Conservation (phyloP, 129 eudicot species). For the Centella asiatica region DNA sequence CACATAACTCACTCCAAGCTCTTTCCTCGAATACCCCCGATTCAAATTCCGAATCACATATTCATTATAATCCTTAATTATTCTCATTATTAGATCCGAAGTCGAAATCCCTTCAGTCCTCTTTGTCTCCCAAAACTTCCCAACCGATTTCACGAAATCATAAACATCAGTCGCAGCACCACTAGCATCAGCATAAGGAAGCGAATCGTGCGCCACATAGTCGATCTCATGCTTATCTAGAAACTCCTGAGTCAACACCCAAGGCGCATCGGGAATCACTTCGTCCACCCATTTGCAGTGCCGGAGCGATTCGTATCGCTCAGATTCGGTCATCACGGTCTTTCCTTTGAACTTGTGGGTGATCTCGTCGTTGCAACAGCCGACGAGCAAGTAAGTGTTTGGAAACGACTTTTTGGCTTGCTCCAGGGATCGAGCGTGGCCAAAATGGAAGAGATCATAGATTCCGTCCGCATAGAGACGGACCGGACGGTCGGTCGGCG, state of each 20-base stretch:
- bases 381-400: slow-evolving; percentile 40
- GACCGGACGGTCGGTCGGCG: slow-evolving; percentile 10
- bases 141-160: slow-evolving; percentile 19
- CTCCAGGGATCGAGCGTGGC: slow-evolving; percentile 31
- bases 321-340: slow-evolving; percentile 43
- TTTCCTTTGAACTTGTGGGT: slow-evolving; percentile 49
- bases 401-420: slow-evolving; percentile 26
- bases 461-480: slow-evolving; percentile 37
- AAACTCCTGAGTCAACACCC: slow-evolving; percentile 81
- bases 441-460: slow-evolving; percentile 35
- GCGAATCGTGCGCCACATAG: slow-evolving; percentile 92
- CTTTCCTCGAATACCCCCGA: slow-evolving; percentile 26
- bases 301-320: slow-evolving; percentile 35
- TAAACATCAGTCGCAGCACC: slow-evolving; percentile 19
- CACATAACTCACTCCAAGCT: slow-evolving; percentile 28
- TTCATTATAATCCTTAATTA: slow-evolving; percentile 30
- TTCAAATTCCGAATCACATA: slow-evolving; percentile 24
- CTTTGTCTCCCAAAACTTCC: slow-evolving; percentile 27
- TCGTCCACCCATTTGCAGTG: slow-evolving; percentile 86
- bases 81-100: slow-evolving; percentile 31
- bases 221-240: slow-evolving; percentile 81
- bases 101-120: slow-evolving; percentile 33
- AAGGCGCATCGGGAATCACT: slow-evolving; percentile 94
- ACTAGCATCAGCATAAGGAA: slow-evolving; percentile 38
- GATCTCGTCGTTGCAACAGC: slow-evolving; percentile 49